These are phyloP conservation scores for Kodamaea sagamina DNA, from an alignment of 805 yeast genomes.

Conservation along the genomic window DNA sequence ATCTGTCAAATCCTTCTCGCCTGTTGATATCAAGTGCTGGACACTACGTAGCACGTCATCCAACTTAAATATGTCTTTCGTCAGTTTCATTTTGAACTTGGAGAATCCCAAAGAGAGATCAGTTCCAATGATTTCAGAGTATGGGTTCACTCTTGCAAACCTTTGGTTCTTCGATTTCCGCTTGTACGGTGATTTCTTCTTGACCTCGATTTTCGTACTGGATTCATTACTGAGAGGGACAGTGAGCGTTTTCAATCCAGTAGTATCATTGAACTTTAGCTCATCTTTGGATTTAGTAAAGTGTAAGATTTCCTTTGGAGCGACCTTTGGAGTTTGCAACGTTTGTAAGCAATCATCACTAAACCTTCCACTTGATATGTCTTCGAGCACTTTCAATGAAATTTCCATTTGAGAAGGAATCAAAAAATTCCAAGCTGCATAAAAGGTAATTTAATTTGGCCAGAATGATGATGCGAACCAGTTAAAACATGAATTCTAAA, in stretches of 20 bases:
- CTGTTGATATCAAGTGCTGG: constrained; percentile 12
- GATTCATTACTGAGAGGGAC: not conserved
- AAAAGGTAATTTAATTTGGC: too few species aligned
- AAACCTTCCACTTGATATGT: not conserved
- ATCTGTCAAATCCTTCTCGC: constrained; percentile 5
- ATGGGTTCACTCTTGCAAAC: constrained; percentile 10
- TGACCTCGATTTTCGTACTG: not conserved
- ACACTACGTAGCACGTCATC: constrained; percentile 19
- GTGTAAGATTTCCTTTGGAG: constrained; percentile 6
- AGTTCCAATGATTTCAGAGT: constrained; percentile 19
- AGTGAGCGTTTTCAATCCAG: constrained; percentile 10
- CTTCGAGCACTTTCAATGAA: not conserved
- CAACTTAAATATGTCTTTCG: constrained; percentile 18
- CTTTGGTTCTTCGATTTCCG: constrained; percentile 9
- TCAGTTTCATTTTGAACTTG: constrained; percentile 14
- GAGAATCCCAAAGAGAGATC: constrained; percentile 22
- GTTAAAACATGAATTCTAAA: too few species aligned
- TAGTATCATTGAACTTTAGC: constrained; percentile 9
- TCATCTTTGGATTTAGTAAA: constrained; percentile 7
- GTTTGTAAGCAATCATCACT: not conserved
- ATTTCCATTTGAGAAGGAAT: constrained; percentile 1
- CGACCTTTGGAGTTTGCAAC: not conserved
- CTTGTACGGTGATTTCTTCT: constrained; percentile 8
- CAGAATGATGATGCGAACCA: too few species aligned
- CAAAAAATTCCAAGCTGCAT: too few species aligned